phyloP scores from a whole-genome alignment of 1,139 yeast species.

The Kodamaea alishanica region DNA sequence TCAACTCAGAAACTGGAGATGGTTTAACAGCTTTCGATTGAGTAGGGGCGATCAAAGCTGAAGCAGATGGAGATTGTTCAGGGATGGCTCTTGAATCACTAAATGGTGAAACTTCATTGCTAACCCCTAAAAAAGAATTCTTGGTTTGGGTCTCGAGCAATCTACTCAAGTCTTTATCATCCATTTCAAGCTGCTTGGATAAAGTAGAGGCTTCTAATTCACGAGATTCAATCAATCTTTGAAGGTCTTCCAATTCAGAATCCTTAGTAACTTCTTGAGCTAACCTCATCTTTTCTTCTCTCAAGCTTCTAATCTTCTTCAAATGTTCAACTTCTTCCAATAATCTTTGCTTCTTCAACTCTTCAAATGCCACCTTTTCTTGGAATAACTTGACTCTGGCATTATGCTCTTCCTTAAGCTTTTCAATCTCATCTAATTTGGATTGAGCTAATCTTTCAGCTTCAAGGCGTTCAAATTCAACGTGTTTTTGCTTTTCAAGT shows the following conservation, averaged over 20 bases:
- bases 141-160: constrained; percentile 14
- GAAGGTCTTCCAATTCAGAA: constrained; percentile 27
- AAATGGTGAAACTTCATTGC: constrained; percentile 21
- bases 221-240: constrained; percentile 34
- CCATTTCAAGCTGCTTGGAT: constrained; percentile 33
- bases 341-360: constrained; percentile 33
- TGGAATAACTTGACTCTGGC: constrained; percentile 28
- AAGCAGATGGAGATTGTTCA: constrained; percentile 4
- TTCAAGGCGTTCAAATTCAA: constrained; percentile 27
- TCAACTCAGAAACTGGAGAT: too few relatives aligned
- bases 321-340: constrained; percentile 39
- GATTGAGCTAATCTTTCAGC: constrained; percentile 33
- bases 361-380: constrained; percentile 34
- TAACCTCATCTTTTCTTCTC: constrained; percentile 37
- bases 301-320: constrained; percentile 35
- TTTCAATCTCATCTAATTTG: constrained; percentile 33
- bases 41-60: constrained; percentile 8
- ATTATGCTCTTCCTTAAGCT: constrained; percentile 33
- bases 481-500: constrained; percentile 21
- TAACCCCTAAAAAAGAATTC: constrained; percentile 22
- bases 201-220: constrained; percentile 36
- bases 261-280: constrained; percentile 26
- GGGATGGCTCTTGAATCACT: constrained; percentile 12
- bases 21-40: constrained; percentile 3
- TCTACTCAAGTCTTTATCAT: constrained; percentile 24